phyloP scores from a whole-genome alignment of 352 stramenopile species.

The Globisporangium viniferum region DNA sequence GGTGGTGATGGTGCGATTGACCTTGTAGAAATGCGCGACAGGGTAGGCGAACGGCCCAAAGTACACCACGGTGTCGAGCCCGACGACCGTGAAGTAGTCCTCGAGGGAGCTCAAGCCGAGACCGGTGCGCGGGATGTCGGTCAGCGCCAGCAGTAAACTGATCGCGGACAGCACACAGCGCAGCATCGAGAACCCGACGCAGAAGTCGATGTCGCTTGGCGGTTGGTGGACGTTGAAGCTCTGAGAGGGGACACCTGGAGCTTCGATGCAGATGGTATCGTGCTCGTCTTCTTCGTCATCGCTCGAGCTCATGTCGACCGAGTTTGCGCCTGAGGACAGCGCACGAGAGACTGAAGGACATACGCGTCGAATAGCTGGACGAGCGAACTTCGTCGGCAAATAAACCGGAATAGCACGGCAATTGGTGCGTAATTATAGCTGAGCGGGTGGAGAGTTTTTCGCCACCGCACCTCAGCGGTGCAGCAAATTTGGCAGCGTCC shows the following conservation, averaged over 20 bases:
- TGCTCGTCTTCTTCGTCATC: background rate
- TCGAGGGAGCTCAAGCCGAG: constrained; percentile 26
- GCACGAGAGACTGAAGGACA: background rate
- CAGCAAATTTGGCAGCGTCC: too few relatives aligned
- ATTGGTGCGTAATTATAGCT: too few relatives aligned
- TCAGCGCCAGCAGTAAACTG: constrained; percentile 31
- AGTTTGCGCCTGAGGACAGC: background rate
- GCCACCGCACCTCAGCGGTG: too few relatives aligned
- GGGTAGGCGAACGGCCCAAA: constrained; percentile 49
- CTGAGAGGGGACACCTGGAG: background rate
- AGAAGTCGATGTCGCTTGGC: constrained; percentile 2
- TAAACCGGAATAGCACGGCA: too few relatives aligned
- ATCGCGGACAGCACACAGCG: constrained; percentile 32
- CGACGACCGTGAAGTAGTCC: constrained; percentile 21
- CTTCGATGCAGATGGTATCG: background rate
- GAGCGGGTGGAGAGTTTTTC: too few relatives aligned
- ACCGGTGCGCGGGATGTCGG: constrained; percentile 53
- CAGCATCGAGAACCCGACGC: constrained; percentile 24
- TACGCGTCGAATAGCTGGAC: too few relatives aligned
- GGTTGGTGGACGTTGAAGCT: background rate
- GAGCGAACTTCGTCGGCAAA: too few relatives aligned
- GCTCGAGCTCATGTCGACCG: background rate
- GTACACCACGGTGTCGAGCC: constrained; percentile 27
- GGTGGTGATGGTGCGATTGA: background rate
- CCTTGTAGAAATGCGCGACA: constrained; percentile 27